Base-by-base conservation (phyloP, 1,284 basidiomycete genomes). In the Ceratobasidium theobromae region DNA sequence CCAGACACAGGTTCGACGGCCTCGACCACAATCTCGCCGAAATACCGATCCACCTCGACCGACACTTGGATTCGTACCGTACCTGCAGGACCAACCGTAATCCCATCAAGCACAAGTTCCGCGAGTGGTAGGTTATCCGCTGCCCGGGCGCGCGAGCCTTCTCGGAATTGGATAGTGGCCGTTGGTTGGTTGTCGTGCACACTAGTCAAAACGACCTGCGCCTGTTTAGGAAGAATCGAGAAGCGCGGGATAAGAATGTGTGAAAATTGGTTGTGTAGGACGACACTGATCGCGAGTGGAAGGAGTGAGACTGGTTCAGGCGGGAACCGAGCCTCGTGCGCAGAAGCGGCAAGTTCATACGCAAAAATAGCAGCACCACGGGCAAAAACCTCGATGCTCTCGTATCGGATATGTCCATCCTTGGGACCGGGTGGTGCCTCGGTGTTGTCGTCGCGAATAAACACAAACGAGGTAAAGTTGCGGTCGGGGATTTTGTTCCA, bases 131-230 rank as follows among this genome's bases (percentile, higher is more conserved):
- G 55, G 23, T 46, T 60, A 33, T 60, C 55, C 3, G 4, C 35
- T 27, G 45, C 43, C 12, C 43, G 43, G 12, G 55, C 33, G 4
- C 55, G 55, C 16, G 55, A 49, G 14, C 55, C 55, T 48, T 60
- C 55, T 21, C 45, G 27, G 23, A 60, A 6, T n/a, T 60, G 43
- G 43, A 60, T 60, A 14, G 14, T 21, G 4, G 41, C 45, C 6
- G 43, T 23, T 1, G 27, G 55, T 23, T 60, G 55, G 27, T 48
- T 49, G 43, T 60, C 28, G 32, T 60, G 55, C n/a, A 35, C 30
- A 3, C 43, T 60, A 18, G 55, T 60, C 16, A 60, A 38, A 4
- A 23, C n/a, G 16, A 60, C 16, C 3, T 60, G 27, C 18, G 23
- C 25, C 2, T n/a, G 21, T 6, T 25, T 27, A 25, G 55, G 55